A percentile compares a stretch with the other conserved stretches of the same genome.
Evolutionary conservation across 2,329 filamentous ascomycete genomes (phyloP).

Genomic region (Microcyclosporella mali): DNA sequence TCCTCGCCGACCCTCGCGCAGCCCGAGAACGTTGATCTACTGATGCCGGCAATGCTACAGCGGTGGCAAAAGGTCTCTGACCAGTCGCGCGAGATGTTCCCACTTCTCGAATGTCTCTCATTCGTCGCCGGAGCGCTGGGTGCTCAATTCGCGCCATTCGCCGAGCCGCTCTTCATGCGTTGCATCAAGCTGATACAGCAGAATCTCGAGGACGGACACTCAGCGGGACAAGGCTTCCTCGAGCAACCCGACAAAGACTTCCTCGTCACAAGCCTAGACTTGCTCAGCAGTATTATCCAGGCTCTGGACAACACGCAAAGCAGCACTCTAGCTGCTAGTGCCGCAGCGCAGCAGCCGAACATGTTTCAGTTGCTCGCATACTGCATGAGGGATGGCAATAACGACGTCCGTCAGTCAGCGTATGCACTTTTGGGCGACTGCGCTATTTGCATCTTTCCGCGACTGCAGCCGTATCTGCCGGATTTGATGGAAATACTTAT

Average conservation of each 20-base stretch:
- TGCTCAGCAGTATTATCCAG: conserved; percentile 89
- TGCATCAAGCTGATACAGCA: conserved; percentile 88
- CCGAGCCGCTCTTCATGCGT: conserved; percentile 74
- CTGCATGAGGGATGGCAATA: conserved; percentile 85
- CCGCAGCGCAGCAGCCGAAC: conserved; percentile 54
- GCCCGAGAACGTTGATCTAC: conserved; percentile 69
- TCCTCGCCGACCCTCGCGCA: conserved; percentile 76
- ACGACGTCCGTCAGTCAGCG: conserved; percentile 91
- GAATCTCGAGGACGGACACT: conserved; percentile 76
- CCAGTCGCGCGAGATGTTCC: conserved; percentile 87
- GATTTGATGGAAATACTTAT: conserved; percentile 75
- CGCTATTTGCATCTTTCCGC: conserved; percentile 81
- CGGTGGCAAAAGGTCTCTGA: conserved; percentile 84
- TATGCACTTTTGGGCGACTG: conserved; percentile 94
- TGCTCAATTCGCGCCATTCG: conserved; percentile 75
- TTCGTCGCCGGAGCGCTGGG: conserved; percentile 87
- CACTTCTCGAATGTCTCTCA: conserved; percentile 89
- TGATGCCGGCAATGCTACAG: conserved; percentile 89
- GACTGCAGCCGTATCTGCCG: conserved; percentile 67
- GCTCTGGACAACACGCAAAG: conserved; percentile 70
- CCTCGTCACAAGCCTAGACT: conserved; percentile 86
- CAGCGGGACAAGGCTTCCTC: conserved; percentile 60
- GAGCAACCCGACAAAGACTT: conserved; percentile 95
- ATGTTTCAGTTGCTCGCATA: conserved; percentile 88
- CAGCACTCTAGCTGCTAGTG: conserved; percentile 65